phyloP scores from a whole-genome alignment of 1,139 yeast species.

The Pichia terricola region DNA sequence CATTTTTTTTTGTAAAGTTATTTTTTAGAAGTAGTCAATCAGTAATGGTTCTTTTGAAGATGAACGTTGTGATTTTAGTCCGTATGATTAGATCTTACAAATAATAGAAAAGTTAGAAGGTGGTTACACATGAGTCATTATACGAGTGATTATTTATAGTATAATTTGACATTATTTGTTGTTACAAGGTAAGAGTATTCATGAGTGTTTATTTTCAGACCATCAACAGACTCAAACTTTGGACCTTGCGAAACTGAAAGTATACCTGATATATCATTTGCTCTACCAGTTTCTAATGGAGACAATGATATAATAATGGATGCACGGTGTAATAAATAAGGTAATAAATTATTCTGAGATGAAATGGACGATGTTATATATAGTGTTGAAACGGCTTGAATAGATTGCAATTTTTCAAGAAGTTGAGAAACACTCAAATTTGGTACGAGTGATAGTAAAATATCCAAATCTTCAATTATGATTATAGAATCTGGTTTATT shows the following conservation, averaged over 20 bases:
- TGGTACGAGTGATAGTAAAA: conserved; percentile 37
- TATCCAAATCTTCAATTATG: conserved; percentile 33
- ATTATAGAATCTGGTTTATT: conserved; percentile 2
- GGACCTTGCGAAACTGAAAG: conserved; percentile 31
- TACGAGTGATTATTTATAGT: conserved; percentile 3
- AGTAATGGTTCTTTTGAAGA: no score
- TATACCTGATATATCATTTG: conserved; percentile 74
- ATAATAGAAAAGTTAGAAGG: no score
- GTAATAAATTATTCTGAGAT: conserved; percentile 33
- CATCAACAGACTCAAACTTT: neutral
- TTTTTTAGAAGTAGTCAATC: no score
- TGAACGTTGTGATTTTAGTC: no score
- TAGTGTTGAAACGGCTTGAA: conserved; percentile 32
- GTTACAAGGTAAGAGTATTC: conserved; percentile 9
- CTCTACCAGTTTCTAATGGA: conserved; percentile 73
- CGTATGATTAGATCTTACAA: no score
- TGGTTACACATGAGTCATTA: no score
- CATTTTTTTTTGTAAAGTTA: neutral
- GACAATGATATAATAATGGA: conserved; percentile 42
- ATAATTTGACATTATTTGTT: conserved; percentile 7
- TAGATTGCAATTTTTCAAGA: conserved; percentile 28
- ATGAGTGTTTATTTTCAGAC: conserved; percentile 1
- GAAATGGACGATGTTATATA: conserved; percentile 28
- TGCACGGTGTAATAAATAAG: conserved; percentile 42
- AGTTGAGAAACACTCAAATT: conserved; percentile 28